Conservation (phyloP, 1,284 basidiomycete genomes). For the Phellinidium pouzarii region DNA sequence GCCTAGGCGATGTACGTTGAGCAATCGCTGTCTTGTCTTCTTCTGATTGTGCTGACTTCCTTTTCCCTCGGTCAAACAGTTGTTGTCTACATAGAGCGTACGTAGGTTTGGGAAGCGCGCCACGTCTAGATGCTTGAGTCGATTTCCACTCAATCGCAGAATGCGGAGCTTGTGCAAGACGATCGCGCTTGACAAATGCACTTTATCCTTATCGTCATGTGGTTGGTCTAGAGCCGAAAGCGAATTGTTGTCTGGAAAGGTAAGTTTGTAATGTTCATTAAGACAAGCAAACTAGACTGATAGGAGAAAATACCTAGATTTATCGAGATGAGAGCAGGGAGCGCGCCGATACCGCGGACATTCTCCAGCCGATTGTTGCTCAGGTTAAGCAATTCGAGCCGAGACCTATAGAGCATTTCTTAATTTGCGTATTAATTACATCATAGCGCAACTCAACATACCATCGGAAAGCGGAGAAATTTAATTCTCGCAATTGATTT, state of each 20-base stretch:
- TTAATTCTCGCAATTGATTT: conserved; percentile 64
- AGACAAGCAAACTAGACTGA: background rate
- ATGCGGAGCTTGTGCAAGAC: conserved; percentile 70
- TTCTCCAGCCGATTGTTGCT: conserved; percentile 68
- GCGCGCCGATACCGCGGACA: conserved; percentile 54
- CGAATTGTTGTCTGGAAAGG: conserved; percentile 13
- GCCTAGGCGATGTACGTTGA: conserved; percentile 47
- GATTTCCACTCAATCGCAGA: conserved; percentile 82
- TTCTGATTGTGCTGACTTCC: conserved; percentile 7
- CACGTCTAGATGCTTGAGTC: conserved; percentile 64
- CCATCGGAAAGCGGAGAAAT: conserved; percentile 67
- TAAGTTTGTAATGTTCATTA: background rate
- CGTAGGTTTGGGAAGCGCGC: conserved; percentile 67
- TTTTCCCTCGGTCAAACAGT: conserved; percentile 44
- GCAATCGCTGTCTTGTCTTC: conserved; percentile 29
- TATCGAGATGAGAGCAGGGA: conserved; percentile 62
- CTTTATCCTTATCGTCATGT: background rate
- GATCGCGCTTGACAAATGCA: conserved; percentile 26
- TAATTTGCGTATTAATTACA: background rate
- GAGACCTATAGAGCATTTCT: conserved; percentile 44
- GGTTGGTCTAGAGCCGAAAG: conserved; percentile 7
- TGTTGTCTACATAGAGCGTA: conserved; percentile 91
- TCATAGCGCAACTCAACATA: conserved; percentile 32
- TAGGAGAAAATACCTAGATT: conserved; percentile 59
- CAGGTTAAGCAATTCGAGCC: conserved; percentile 79